phyloP scores from a whole-genome alignment of 441 rosid genomes.

The Breynia disticha region DNA sequence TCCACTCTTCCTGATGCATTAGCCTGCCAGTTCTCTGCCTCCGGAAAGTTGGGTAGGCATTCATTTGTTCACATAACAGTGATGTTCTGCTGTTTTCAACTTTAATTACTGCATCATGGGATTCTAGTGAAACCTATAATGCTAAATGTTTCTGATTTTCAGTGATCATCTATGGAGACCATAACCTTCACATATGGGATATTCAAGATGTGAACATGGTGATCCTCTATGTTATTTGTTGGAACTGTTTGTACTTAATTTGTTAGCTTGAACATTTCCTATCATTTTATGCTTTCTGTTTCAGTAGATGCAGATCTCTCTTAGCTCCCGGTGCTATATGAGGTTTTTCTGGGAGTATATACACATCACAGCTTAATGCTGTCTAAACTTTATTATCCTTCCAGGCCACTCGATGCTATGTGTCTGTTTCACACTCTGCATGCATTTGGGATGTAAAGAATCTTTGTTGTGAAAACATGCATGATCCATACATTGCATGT shows the following conservation, averaged over 20 bases:
- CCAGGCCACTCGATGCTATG: slow-evolving; percentile 60
- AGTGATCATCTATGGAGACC: slow-evolving; percentile 79
- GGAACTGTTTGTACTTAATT: not conserved
- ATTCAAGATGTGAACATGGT: slow-evolving; percentile 63
- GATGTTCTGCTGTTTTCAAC: slow-evolving; percentile 5
- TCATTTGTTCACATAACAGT: slow-evolving; percentile 5
- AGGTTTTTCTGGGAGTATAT: slow-evolving; percentile 13
- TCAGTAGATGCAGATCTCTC: not conserved
- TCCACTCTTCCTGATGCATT: slow-evolving; percentile 55
- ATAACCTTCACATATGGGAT: slow-evolving; percentile 67
- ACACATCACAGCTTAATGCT: slow-evolving; percentile 14
- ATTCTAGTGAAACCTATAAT: no score
- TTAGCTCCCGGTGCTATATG: slow-evolving; percentile 8
- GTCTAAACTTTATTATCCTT: slow-evolving; percentile 16
- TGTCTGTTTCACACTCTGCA: slow-evolving; percentile 67
- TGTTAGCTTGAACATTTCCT: slow-evolving; percentile 5
- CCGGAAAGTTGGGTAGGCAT: slow-evolving; percentile 56
- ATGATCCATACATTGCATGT: slow-evolving; percentile 61
- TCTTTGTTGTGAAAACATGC: slow-evolving; percentile 73
- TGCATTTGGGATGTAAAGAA: slow-evolving; percentile 83
- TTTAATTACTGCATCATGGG: slow-evolving; percentile 1
- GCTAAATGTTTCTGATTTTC: slow-evolving; percentile 21
- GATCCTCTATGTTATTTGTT: slow-evolving; percentile 11
- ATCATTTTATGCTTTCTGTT: slow-evolving; percentile 2
- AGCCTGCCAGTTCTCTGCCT: slow-evolving; percentile 71